Evolutionary conservation across 2,329 filamentous ascomycete species (phyloP).

Genomic region (Metarhizium rileyi): DNA sequence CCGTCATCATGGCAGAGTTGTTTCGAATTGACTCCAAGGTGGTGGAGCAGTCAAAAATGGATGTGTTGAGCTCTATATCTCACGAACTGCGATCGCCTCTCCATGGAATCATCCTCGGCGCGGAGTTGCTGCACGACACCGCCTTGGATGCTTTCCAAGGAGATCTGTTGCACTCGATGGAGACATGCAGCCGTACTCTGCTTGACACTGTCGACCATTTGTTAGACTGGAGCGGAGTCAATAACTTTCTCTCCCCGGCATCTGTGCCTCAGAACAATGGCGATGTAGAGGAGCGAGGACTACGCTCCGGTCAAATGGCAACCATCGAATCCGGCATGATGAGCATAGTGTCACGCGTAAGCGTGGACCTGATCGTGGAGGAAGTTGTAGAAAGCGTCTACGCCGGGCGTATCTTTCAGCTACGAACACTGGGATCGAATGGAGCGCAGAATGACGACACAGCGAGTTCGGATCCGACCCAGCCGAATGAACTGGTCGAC

Average conservation of each 20-base stretch:
- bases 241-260: constrained; percentile 20
- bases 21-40: constrained; percentile 29
- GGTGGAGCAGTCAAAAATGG: constrained; percentile 40
- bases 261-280: constrained; percentile 1
- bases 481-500: neutral
- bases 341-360: constrained; percentile 15
- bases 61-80: constrained; percentile 49
- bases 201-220: constrained; percentile 45
- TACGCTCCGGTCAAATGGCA: constrained; percentile 4
- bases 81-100: constrained; percentile 53
- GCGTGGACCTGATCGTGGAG: constrained; percentile 32
- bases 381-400: constrained; percentile 38
- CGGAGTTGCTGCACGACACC: constrained; percentile 44
- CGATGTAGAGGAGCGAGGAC: constrained; percentile 2
- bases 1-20: constrained; percentile 48
- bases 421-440: neutral
- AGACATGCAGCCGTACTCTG: constrained; percentile 40
- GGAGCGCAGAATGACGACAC: neutral
- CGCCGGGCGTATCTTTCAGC: constrained; percentile 32
- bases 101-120: constrained; percentile 47
- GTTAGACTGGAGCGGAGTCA: constrained; percentile 46
- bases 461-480: neutral
- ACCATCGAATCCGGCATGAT: constrained; percentile 11
- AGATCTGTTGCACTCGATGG: constrained; percentile 37
- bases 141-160: constrained; percentile 34